Evolutionary conservation across 805 yeast species (phyloP).

Genomic region (Candida ortonii): DNA sequence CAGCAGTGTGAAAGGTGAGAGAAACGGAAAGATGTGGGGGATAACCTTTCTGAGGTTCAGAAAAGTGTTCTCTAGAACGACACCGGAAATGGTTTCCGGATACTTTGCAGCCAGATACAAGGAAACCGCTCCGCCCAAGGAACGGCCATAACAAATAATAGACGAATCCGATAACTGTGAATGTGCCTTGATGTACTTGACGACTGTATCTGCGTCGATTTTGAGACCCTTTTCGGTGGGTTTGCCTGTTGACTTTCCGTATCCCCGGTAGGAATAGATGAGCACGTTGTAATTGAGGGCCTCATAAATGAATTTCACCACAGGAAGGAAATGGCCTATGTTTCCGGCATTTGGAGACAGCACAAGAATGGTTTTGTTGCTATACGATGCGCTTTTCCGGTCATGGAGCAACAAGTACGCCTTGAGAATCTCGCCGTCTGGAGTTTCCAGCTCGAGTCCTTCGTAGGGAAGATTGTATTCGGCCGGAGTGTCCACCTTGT

Average conservation of each 20-base stretch:
- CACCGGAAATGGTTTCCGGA: constrained; percentile 50
- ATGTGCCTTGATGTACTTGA: constrained; percentile 55
- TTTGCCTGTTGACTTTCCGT: constrained; percentile 74
- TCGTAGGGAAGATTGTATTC: constrained; percentile 64
- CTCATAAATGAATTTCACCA: constrained; percentile 65
- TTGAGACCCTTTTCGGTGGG: constrained; percentile 81
- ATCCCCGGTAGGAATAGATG: constrained; percentile 86
- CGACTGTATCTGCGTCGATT: constrained; percentile 71
- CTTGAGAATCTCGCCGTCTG: constrained; percentile 67
- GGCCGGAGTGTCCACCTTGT: constrained; percentile 75
- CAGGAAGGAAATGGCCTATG: constrained; percentile 85
- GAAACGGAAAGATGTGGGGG: constrained; percentile 70
- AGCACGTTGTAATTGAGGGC: constrained; percentile 72
- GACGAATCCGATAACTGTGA: constrained; percentile 50
- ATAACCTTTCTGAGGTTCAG: constrained; percentile 67
- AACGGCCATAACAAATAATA: constrained; percentile 77
- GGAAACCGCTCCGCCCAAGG: constrained; percentile 94
- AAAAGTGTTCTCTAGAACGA: constrained; percentile 86
- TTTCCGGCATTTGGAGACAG: constrained; percentile 95
- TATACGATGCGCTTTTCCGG: constrained; percentile 34
- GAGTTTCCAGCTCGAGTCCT: constrained; percentile 55
- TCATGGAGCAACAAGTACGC: constrained; percentile 61
- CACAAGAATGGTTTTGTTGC: constrained; percentile 68
- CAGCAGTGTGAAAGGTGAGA: constrained; percentile 52
- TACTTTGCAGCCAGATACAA: constrained; percentile 70